Evolutionary conservation across 2,329 filamentous ascomycete genomes (phyloP).

Genomic region (Trichophyton verrucosum): DNA sequence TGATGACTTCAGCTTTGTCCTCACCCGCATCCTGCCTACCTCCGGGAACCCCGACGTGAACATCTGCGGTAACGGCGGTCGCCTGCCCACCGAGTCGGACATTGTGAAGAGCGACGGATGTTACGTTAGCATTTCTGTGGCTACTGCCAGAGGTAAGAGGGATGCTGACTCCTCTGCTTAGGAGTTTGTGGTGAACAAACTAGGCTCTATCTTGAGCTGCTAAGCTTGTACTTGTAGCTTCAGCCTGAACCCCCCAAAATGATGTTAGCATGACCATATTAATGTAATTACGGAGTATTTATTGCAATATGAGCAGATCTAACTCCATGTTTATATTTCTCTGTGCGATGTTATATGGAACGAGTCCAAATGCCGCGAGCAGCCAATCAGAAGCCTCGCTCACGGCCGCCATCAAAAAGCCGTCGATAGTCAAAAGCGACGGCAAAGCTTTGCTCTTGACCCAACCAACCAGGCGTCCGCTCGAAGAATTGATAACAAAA

Average conservation of each 20-base stretch:
- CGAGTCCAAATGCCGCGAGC: no score
- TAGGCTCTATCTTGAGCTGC: background rate
- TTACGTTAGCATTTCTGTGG: background rate
- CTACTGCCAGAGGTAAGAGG: background rate
- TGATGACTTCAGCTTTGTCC: background rate
- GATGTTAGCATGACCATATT: background rate
- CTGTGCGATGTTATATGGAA: no score
- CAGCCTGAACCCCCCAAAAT: background rate
- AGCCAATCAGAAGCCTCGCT: no score
- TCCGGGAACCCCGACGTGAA: background rate
- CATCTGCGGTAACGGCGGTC: background rate
- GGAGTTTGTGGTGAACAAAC: background rate
- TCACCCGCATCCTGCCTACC: background rate
- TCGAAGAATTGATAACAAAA: no score
- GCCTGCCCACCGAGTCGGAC: background rate
- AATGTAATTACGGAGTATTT: no score
- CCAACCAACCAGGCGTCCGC: no score
- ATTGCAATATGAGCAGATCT: no score
- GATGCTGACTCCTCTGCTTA: background rate
- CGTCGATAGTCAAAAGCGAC: no score
- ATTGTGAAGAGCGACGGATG: background rate
- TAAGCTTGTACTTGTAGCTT: background rate
- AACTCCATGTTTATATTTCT: no score
- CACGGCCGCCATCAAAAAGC: no score
- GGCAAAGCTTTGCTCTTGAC: no score